These are phyloP conservation scores for Trypanosoma brucei DNA, from an alignment of 208 protist genomes.

Conservation along the genomic window DNA sequence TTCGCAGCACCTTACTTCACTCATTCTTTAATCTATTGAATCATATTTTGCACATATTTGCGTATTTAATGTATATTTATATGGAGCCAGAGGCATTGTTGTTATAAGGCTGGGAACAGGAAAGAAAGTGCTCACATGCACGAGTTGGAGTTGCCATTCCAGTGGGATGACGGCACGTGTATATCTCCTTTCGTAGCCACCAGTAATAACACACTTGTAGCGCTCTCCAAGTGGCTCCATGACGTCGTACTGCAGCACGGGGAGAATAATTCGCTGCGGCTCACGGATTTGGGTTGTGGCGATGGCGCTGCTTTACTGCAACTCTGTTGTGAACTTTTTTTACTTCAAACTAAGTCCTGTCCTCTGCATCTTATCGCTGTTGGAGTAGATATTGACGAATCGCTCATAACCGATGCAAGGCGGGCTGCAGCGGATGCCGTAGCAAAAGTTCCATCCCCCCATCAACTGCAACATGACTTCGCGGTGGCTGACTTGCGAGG, in stretches of 20 bases:
- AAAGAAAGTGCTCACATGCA: background rate
- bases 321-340: constrained; percentile 21
- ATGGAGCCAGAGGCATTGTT: no score
- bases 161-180: constrained; percentile 74
- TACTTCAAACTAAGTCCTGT: constrained; percentile 14
- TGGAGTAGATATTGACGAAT: constrained; percentile 67
- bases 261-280: constrained; percentile 28
- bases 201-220: constrained; percentile 26
- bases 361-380: constrained; percentile 18
- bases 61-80: no score
- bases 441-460: constrained; percentile 16
- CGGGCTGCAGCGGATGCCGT: constrained; percentile 4
- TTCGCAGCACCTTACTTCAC: no score
- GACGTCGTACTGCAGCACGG: constrained; percentile 14
- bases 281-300: constrained; percentile 71
- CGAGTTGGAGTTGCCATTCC: constrained; percentile 58
- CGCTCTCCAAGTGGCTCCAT: constrained; percentile 34
- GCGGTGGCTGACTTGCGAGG: constrained; percentile 29
- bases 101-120: background rate
- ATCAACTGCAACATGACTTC: constrained; percentile 22
- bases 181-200: constrained; percentile 69
- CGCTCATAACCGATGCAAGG: constrained; percentile 32
- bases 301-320: constrained; percentile 45
- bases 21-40: no score
- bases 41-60: no score